Percentiles rank a stretch among this genome's conserved stretches.
phyloP scores from a whole-genome alignment of 1,139 yeast genomes.

The Geotrichum cucujoidarum region DNA sequence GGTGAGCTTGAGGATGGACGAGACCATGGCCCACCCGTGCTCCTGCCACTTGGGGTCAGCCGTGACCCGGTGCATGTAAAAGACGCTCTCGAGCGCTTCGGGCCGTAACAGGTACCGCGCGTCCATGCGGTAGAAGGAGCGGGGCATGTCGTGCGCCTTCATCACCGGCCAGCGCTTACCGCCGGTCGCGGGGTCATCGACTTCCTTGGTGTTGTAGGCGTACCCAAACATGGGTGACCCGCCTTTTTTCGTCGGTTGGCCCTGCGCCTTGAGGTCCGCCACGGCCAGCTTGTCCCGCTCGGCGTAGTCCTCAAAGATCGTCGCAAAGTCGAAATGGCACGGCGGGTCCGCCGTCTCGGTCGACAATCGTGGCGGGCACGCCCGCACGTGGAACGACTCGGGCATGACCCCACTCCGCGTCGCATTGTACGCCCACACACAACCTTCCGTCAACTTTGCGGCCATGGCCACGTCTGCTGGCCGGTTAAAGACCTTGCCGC shows the following conservation, averaged over 20 bases:
- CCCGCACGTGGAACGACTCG: conserved; percentile 39
- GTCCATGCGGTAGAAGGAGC: conserved; percentile 38
- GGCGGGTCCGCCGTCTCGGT: conserved; percentile 27
- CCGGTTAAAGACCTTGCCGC: conserved; percentile 51
- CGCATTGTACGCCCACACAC: conserved; percentile 56
- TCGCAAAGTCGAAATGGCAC: conserved; percentile 26
- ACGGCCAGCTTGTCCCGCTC: neutral
- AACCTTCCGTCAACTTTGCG: conserved; percentile 59
- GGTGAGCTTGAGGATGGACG: conserved; percentile 41
- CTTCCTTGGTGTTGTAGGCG: neutral
- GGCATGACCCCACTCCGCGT: conserved; percentile 45
- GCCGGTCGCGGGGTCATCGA: conserved; percentile 22
- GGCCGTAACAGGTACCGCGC: conserved; percentile 62
- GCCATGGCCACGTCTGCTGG: conserved; percentile 55
- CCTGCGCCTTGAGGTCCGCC: neutral
- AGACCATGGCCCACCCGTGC: conserved; percentile 64
- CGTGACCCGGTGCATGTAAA: conserved; percentile 67
- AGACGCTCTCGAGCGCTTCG: conserved; percentile 70
- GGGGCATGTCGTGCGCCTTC: conserved; percentile 36
- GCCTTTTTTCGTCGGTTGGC: neutral
- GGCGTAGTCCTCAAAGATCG: conserved; percentile 10
- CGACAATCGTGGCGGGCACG: conserved; percentile 31
- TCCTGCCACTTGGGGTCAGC: conserved; percentile 68
- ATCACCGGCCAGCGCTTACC: conserved; percentile 32
- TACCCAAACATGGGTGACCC: neutral